A percentile compares a stretch with the other conserved stretches of the same genome.
phyloP scores from a whole-genome alignment of 2,329 filamentous ascomycete species.

The Calonectria leucothoes region DNA sequence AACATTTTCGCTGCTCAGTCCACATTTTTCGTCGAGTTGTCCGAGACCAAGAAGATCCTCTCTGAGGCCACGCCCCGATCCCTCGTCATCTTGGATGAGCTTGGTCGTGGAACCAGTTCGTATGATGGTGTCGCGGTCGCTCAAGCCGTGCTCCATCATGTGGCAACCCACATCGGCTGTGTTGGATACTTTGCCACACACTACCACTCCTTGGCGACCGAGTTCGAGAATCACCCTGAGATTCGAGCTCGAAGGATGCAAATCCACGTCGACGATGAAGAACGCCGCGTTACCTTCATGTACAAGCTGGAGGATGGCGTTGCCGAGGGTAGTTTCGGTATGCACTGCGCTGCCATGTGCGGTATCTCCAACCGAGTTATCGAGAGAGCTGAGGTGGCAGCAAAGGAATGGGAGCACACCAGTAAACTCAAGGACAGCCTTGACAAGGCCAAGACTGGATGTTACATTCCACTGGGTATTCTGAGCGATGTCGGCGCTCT shows the following conservation, averaged over 20 bases:
- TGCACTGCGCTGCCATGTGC: conserved; percentile 99
- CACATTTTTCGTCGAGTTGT: conserved; percentile 97
- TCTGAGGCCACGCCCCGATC: conserved; percentile 93
- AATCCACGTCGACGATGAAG: conserved; percentile 88
- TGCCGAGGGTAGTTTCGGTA: conserved; percentile 96
- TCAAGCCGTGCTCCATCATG: conserved; percentile 95
- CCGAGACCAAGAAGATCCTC: conserved; percentile 98
- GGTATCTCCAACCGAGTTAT: conserved; percentile 88
- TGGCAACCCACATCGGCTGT: conserved; percentile 92
- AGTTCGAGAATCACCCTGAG: conserved; percentile 91
- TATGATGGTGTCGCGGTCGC: conserved; percentile 98
- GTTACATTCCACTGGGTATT: conserved; percentile 85
- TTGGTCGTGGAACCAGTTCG: conserved; percentile 92
- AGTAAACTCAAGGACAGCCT: conserved; percentile 89
- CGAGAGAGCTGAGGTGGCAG: conserved; percentile 87
- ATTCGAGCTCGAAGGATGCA: conserved; percentile 90
- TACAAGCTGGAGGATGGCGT: conserved; percentile 95
- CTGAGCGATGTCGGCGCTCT: conserved; percentile 89
- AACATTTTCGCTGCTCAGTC: conserved; percentile 99
- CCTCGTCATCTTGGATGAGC: conserved; percentile 95
- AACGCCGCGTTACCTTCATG: conserved; percentile 92
- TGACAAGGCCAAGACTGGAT: conserved; percentile 81
- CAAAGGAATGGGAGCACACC: conserved; percentile 94
- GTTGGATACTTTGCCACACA: conserved; percentile 98
- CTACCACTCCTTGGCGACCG: conserved; percentile 92